A percentile compares a stretch with the other conserved stretches of the same genome.
phyloP scores from a whole-genome alignment of 1,139 yeast species.

The Pichiaceae sp. region DNA sequence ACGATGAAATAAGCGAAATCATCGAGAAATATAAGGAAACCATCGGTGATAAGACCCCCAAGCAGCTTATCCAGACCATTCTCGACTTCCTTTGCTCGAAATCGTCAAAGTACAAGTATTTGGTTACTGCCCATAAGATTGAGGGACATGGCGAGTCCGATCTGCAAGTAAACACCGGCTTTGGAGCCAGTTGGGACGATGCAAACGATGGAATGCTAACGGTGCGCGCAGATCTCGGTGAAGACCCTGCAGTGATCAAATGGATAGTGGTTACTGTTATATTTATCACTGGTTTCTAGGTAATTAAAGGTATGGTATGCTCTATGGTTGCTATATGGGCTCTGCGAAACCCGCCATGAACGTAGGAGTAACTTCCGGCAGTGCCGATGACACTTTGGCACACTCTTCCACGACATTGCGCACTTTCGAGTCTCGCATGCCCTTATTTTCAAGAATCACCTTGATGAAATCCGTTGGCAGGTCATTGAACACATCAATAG shows the following conservation, averaged over 20 bases:
- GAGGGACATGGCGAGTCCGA: slow-evolving; percentile 9
- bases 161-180: slow-evolving; percentile 19
- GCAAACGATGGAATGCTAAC: slow-evolving; percentile 30
- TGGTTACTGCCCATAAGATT: slow-evolving; percentile 21
- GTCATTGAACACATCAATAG: slow-evolving; percentile 47
- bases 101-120: slow-evolving; percentile 30
- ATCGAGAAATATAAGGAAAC: slow-evolving; percentile 7
- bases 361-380: slow-evolving; percentile 9
- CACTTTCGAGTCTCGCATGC: slow-evolving; percentile 18
- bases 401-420: slow-evolving; percentile 8
- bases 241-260: slow-evolving; percentile 5
- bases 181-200: slow-evolving; percentile 33
- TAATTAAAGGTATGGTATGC: neutral
- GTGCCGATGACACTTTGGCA: neutral
- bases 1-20: slow-evolving; percentile 5
- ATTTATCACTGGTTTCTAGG: slow-evolving; percentile 4
- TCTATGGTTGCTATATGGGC: slow-evolving; percentile 4
- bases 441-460: slow-evolving; percentile 32
- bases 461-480: slow-evolving; percentile 63
- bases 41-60: neutral
- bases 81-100: slow-evolving; percentile 21
- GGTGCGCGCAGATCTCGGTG: slow-evolving; percentile 10
- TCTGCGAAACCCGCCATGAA: slow-evolving; percentile 13
- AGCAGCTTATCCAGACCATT: slow-evolving; percentile 6
- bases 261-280: slow-evolving; percentile 8